Base-by-base conservation (phyloP, 345 rosid species). In the Tarenaya hassleriana region DNA sequence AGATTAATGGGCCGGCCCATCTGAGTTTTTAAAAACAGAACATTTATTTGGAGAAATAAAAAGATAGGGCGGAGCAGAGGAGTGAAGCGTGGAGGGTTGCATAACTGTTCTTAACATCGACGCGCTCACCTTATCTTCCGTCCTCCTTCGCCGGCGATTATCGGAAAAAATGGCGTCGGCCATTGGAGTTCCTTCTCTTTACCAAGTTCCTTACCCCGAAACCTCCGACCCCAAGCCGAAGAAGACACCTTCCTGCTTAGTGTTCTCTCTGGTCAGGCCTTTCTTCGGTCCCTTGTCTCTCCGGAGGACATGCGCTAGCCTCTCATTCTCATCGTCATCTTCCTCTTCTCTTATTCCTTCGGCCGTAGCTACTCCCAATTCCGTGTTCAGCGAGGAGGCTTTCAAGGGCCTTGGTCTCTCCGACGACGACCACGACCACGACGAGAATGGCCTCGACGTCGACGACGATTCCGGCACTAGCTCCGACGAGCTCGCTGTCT, bases 311-410 rank as follows among this genome's bases (percentile, higher is more conserved):
- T 62, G 67, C 18, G 53, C 48, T 44, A n/a, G 47, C 67, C 67
- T 47, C 15, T 47, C 67, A n/a, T n/a, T n/a, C 13, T 42, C 60
- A n/a, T 11, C 48, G 5, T 8, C 18, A 17, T 72, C 72, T 44
- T 58, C 69, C 46, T 59, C 66, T 21, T 55, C 72, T 5, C 68
- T 72, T 45, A 70, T 75, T 42, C 67, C 89, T 14, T 78, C 75
- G 3, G 96, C 96, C 19, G 71, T 87, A 16, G 92, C 83, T 5
- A 62, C 94, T 7, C 85, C 96, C 16, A 87, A 84, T 61, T 73
- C 91, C 37, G 75, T 91, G 48, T 88, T 91, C 39, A 91, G 88
- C 29, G 90, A 91, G 44, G 94, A 87, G 65, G 96, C 90, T 35
- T 84, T 92, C 69, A 83, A 73, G 53, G 82, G 82, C 38, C 82